Conservation (phyloP, 73 alveolate genomes). For the Tetrahymena borealis region DNA sequence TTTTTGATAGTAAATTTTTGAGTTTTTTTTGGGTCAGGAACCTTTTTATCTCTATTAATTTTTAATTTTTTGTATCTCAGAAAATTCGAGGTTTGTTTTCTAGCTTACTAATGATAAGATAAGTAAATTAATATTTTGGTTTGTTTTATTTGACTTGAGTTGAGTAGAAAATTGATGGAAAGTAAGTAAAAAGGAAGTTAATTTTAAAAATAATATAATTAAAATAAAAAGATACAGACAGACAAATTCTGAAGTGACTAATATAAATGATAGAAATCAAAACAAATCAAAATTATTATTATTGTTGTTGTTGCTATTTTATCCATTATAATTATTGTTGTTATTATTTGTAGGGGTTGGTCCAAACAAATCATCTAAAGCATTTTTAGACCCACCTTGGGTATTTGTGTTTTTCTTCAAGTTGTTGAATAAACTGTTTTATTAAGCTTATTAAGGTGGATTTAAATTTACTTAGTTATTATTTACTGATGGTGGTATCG, state of each 20-base stretch:
- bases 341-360: not conserved
- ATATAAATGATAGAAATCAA: not conserved
- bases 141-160: too few relatives aligned
- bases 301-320: not conserved
- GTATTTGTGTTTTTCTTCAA: not conserved
- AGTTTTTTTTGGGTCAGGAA: conserved; percentile 1
- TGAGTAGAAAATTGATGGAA: too few relatives aligned
- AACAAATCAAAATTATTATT: not conserved
- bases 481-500: not conserved
- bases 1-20: too few relatives aligned
- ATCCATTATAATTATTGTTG: not conserved
- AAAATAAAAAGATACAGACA: not conserved
- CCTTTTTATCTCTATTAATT: not conserved
- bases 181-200: too few relatives aligned
- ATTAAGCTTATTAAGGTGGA: not conserved
- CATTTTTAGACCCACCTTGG: not conserved
- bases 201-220: not conserved
- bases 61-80: not conserved
- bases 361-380: not conserved
- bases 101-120: not conserved
- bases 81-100: not conserved
- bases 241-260: not conserved
- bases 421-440: not conserved
- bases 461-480: too few relatives aligned
- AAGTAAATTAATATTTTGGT: too few relatives aligned